Evolutionary conservation across 768 basidiomycete species (phyloP), one percentile per base, ranked within the genome.

Genomic region (Tricholoma bakamatsutake): DNA sequence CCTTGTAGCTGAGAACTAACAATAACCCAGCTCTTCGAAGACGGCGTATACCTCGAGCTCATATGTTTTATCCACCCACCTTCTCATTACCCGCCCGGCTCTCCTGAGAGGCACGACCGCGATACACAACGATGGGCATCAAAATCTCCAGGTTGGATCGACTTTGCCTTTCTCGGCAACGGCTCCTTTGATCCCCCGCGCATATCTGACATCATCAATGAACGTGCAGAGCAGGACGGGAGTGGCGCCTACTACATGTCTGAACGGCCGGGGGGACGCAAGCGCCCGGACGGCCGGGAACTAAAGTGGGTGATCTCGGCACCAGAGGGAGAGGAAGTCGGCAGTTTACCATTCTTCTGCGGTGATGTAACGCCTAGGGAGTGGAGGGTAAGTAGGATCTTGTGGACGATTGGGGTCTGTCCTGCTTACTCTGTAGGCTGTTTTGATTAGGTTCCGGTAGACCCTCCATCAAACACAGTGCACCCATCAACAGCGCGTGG

Each of bases 41-140:
- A 87, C 55, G 80, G 80, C 12, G 71, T 72, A 13, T 90, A 89
- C 65, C 71, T 90, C 46, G 88, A 90, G 63, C 77, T 90, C 31
- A 80, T 90, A 61, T 76, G 80, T 15, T 90, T 89, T 71, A 80
- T 76, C 1, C 76, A 82, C 52, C 78, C 82, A 1, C 66, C 69
- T 9, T 75, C 78, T 0, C 67, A 79, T 60, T 86, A 85, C 57
- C 82, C 81, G 2, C 75, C 74, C 0, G 72, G 70, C 7, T 78
- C 80, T 30, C 77, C 77, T 12, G 74, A 73, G 37, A 74, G 77
- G 15, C 52, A 62, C 2, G 62, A 67, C 24, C 79, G 85, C 2
- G 77, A 77, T 21, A 52, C 57, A 0, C 74, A 82, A 58, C 71
- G 69, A 3, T 89, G 87, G 87, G 80, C 79, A 0, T 57, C 64